These are phyloP conservation scores for Dissoconium aciculare DNA, from an alignment of 2,329 filamentous ascomycete species.

Conservation along the genomic window DNA sequence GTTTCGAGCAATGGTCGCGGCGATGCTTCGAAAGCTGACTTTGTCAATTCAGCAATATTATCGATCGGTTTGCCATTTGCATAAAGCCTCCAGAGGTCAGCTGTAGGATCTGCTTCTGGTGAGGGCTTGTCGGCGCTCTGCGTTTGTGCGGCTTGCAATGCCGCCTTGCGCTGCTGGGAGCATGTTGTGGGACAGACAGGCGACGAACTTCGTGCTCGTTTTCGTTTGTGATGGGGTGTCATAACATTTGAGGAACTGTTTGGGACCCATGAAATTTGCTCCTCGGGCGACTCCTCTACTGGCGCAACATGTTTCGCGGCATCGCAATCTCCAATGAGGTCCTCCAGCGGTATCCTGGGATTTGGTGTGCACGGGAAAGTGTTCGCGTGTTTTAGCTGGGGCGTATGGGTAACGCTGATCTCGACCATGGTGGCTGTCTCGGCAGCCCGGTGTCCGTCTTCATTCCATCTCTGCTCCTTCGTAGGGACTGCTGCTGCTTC, in stretches of 20 bases:
- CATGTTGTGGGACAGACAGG: conserved; percentile 25
- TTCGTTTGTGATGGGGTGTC: conserved; percentile 26
- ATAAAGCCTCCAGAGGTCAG: conserved; percentile 34
- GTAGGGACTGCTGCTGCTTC: conserved; percentile 8
- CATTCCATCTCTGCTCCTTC: conserved; percentile 2
- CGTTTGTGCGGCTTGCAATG: conserved; percentile 1
- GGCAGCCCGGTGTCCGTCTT: neutral
- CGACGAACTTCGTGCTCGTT: conserved; percentile 33
- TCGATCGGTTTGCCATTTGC: conserved; percentile 24
- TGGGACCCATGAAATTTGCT: conserved; percentile 45
- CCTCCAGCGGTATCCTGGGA: conserved; percentile 43
- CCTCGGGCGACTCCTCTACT: conserved; percentile 41
- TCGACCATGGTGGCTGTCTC: neutral
- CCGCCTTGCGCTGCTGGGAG: conserved; percentile 17
- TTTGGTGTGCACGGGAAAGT: conserved; percentile 43
- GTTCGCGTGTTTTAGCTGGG: conserved; percentile 17
- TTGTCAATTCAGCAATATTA: conserved; percentile 28
- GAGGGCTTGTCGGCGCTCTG: conserved; percentile 24
- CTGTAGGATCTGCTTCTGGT: conserved; percentile 33
- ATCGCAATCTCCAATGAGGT: conserved; percentile 47
- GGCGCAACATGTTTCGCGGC: conserved; percentile 35
- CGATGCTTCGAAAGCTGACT: conserved; percentile 32
- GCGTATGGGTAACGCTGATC: conserved; percentile 9
- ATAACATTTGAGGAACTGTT: conserved; percentile 30
- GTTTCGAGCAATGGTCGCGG: conserved; percentile 29